Percentiles rank a stretch among this genome's conserved stretches.
phyloP scores from a whole-genome alignment of 257 asterid species.

The Solanum sitiens region DNA sequence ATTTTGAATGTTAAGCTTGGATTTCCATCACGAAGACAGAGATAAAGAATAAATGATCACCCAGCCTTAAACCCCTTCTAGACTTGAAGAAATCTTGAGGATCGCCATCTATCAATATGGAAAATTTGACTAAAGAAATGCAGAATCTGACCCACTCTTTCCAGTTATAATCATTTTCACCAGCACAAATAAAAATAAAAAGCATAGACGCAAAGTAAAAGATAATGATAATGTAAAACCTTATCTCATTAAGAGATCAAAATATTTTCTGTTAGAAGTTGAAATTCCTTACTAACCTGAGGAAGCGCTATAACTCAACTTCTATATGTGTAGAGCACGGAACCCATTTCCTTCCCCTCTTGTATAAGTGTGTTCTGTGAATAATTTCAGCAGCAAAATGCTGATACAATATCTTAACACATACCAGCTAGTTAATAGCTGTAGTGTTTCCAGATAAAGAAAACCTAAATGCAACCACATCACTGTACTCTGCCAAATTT shows the following conservation, averaged over 20 bases:
- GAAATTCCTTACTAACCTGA: slow-evolving; percentile 5
- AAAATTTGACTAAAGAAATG: not conserved
- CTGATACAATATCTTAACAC: not conserved
- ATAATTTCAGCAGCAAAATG: not conserved
- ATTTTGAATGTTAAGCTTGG: no score
- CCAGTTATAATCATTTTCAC: not conserved
- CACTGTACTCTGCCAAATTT: slow-evolving; percentile 51
- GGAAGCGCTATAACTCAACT: no score
- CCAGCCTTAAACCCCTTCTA: no score
- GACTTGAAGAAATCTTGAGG: not conserved
- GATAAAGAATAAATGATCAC: no score
- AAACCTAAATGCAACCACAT: slow-evolving; percentile 81
- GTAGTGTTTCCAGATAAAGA: slow-evolving; percentile 84
- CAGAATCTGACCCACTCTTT: not conserved
- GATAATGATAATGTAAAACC: not conserved
- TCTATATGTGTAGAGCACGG: no score
- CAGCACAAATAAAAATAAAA: not conserved
- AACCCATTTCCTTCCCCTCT: slow-evolving; percentile 5
- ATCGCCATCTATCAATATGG: not conserved
- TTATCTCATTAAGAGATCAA: not conserved
- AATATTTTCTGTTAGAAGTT: not conserved
- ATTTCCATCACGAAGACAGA: no score
- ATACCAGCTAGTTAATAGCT: slow-evolving; percentile 90
- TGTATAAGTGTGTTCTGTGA: slow-evolving; percentile 66
- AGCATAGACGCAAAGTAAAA: not conserved